Percentiles rank a stretch among this genome's conserved stretches.
phyloP scores from a whole-genome alignment of 441 rosid genomes.

The Jatropha multifida region DNA sequence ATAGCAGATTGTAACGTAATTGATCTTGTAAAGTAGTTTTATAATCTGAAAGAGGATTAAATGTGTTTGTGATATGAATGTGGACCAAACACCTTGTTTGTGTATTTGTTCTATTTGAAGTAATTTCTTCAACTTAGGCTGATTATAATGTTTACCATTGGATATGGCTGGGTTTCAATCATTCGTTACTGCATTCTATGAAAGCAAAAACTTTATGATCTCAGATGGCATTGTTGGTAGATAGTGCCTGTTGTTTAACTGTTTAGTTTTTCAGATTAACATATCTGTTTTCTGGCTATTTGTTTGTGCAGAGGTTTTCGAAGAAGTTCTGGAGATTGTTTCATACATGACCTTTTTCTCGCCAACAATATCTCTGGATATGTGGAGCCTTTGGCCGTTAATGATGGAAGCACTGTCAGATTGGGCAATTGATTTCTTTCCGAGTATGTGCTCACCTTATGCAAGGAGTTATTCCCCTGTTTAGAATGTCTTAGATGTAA shows the following conservation, averaged over 20 bases:
- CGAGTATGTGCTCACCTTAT: slow-evolving; percentile 54
- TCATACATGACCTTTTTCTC: slow-evolving; percentile 93
- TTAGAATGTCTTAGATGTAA: neutral
- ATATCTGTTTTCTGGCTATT: neutral
- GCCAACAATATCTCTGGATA: slow-evolving; percentile 90
- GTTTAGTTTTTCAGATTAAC: slow-evolving; percentile 10
- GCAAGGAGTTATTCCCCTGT: neutral
- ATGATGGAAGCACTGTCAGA: slow-evolving; percentile 90
- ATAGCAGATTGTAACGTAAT: slow-evolving; percentile 1
- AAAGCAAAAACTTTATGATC: neutral
- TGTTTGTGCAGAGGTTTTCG: slow-evolving; percentile 82
- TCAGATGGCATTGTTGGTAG: slow-evolving; percentile 5
- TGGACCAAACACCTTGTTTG: neutral
- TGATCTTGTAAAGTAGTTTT: neutral
- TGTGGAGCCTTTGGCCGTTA: slow-evolving; percentile 99
- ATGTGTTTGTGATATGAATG: neutral
- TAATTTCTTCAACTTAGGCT: neutral
- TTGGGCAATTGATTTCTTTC: slow-evolving; percentile 98
- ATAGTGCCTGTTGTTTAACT: neutral
- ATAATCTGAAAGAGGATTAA: neutral
- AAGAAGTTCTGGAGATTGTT: slow-evolving; percentile 97
- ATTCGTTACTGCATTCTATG: neutral
- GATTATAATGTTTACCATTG: neutral
- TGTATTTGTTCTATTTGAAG: neutral
- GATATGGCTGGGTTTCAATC: neutral